Evolutionary conservation across 345 rosid species (phyloP).

Genomic region (Populus euphratica): DNA sequence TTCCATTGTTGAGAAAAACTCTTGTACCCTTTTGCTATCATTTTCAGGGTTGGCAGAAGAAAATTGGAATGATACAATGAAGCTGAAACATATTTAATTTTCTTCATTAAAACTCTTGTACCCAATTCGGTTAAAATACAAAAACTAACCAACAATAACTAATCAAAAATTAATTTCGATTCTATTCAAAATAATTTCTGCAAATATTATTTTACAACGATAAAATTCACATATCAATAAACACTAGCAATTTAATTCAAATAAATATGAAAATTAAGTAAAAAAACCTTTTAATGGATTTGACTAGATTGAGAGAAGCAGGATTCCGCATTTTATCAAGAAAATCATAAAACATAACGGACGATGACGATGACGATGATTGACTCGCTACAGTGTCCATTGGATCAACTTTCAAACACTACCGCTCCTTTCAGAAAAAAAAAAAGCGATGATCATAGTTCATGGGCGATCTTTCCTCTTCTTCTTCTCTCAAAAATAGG

Average conservation of each 20-base stretch:
- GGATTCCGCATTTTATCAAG: conserved; percentile 56
- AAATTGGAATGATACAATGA: conserved; percentile 55
- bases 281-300: conserved; percentile 63
- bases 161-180: not conserved
- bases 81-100: conserved; percentile 35
- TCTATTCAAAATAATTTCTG: not conserved
- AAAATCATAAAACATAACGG: conserved; percentile 43
- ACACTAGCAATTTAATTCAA: not conserved
- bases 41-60: conserved; percentile 41
- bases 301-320: conserved; percentile 55
- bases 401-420: not conserved
- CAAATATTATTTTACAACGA: not conserved
- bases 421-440: not conserved
- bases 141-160: not conserved
- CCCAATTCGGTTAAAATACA: not conserved
- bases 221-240: not conserved
- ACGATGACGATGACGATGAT: conserved; percentile 16
- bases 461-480: not conserved
- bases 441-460: not conserved
- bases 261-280: not conserved
- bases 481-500: not conserved
- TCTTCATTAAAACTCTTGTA: not conserved
- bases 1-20: conserved; percentile 52
- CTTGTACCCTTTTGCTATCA: conserved; percentile 51
- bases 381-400: not conserved